phyloP scores from a whole-genome alignment of 2,329 filamentous ascomycete genomes.

The Clonostachys byssicola region DNA sequence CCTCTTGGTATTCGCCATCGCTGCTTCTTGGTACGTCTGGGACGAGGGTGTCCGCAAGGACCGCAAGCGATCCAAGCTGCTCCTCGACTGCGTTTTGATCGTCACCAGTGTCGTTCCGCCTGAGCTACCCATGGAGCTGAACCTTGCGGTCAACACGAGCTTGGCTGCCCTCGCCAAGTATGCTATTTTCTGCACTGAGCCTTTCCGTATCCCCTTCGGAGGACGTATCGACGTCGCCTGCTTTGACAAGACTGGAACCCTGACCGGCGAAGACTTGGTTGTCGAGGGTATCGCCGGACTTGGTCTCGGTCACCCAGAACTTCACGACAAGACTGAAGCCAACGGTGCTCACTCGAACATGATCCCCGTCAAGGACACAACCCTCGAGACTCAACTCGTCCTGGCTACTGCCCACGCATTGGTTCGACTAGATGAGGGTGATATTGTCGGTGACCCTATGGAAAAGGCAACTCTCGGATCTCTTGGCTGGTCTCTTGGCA shows the following conservation, averaged over 20 bases:
- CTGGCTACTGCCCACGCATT: constrained; percentile 92
- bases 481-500: constrained; percentile 89
- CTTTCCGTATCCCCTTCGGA: constrained; percentile 95
- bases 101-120: constrained; percentile 98
- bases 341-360: constrained; percentile 83
- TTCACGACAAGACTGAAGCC: constrained; percentile 60
- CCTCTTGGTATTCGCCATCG: constrained; percentile 90
- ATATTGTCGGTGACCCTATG: constrained; percentile 98
- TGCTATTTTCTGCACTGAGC: constrained; percentile 98
- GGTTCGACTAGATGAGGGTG: constrained; percentile 93
- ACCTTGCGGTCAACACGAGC: constrained; percentile 95
- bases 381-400: constrained; percentile 83
- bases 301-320: constrained; percentile 63
- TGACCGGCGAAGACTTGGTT: constrained; percentile 94
- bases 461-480: constrained; percentile 91
- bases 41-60: constrained; percentile 91
- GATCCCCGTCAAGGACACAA: constrained; percentile 64
- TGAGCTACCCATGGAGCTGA: constrained; percentile 96
- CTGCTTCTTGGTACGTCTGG: constrained; percentile 99
- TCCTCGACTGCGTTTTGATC: constrained; percentile 96
- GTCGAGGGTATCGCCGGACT: constrained; percentile 96
- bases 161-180: constrained; percentile 90
- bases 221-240: constrained; percentile 94
- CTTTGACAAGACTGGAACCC: constrained; percentile 96
- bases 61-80: constrained; percentile 93